phyloP scores from a whole-genome alignment of 2,329 filamentous ascomycete species.

The Epichloe baconii region DNA sequence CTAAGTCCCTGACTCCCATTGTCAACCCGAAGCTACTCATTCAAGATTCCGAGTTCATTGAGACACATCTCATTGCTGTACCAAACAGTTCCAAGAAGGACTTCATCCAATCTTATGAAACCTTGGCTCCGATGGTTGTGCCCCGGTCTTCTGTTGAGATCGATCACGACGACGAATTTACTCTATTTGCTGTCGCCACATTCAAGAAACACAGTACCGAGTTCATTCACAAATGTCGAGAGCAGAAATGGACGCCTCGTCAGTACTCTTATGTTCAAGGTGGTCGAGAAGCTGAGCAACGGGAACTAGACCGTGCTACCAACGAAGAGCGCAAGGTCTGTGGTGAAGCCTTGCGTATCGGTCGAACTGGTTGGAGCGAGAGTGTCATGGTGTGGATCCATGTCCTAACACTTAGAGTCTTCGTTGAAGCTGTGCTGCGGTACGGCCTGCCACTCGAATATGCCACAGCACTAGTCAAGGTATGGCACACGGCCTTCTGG shows the following conservation, averaged over 20 bases:
- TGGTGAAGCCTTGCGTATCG: slow-evolving; percentile 79
- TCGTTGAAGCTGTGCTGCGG: slow-evolving; percentile 94
- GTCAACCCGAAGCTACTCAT: slow-evolving; percentile 71
- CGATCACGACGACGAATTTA: slow-evolving; percentile 79
- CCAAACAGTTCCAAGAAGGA: slow-evolving; percentile 72
- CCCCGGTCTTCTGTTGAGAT: slow-evolving; percentile 74
- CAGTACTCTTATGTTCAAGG: slow-evolving; percentile 91
- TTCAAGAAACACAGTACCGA: slow-evolving; percentile 87
- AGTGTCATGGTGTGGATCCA: slow-evolving; percentile 94
- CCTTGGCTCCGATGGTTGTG: slow-evolving; percentile 79
- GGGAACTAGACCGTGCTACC: slow-evolving; percentile 68
- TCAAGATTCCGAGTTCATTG: slow-evolving; percentile 88
- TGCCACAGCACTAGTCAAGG: slow-evolving; percentile 72
- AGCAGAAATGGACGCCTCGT: slow-evolving; percentile 86
- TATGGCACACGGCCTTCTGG: slow-evolving; percentile 27
- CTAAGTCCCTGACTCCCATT: slow-evolving; percentile 82
- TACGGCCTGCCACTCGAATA: slow-evolving; percentile 90
- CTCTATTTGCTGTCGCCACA: slow-evolving; percentile 73
- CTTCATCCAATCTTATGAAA: slow-evolving; percentile 82
- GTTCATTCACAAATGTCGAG: slow-evolving; percentile 83
- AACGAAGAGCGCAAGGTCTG: slow-evolving; percentile 85
- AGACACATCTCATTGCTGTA: slow-evolving; percentile 87
- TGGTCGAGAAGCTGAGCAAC: slow-evolving; percentile 76
- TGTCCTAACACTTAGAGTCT: slow-evolving; percentile 78
- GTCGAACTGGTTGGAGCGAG: slow-evolving; percentile 88